Evolutionary conservation across 1,284 basidiomycete genomes (phyloP).

Genomic region (Irpex sp.): DNA sequence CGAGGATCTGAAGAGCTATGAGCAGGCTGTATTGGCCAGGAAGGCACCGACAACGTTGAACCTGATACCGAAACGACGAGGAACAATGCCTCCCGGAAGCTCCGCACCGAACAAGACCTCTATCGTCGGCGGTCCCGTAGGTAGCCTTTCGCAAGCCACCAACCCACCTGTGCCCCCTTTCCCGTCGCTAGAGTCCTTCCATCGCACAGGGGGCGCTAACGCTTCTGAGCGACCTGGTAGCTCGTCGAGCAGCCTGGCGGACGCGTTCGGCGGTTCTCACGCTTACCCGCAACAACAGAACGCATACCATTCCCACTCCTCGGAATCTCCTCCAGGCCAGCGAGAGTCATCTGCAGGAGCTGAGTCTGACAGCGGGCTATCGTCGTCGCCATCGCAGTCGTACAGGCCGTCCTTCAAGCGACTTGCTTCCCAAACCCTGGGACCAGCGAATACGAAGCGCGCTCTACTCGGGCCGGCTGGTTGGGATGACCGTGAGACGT

Average conservation of each 20-base stretch:
- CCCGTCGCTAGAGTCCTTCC: slow-evolving; percentile 19
- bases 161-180: background rate
- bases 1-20: slow-evolving; percentile 68
- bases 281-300: slow-evolving; percentile 1
- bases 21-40: slow-evolving; percentile 69
- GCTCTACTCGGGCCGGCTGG: slow-evolving; percentile 35
- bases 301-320: slow-evolving; percentile 9
- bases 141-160: slow-evolving; percentile 10
- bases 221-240: slow-evolving; percentile 29
- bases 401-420: slow-evolving; percentile 67
- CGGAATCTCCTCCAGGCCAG: slow-evolving; percentile 28
- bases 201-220: slow-evolving; percentile 8
- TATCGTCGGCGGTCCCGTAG: background rate
- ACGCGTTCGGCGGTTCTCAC: slow-evolving; percentile 28
- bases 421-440: slow-evolving; percentile 65
- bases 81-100: slow-evolving; percentile 19
- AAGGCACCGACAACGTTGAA: slow-evolving; percentile 54
- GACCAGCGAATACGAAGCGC: slow-evolving; percentile 53
- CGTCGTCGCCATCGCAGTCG: slow-evolving; percentile 20
- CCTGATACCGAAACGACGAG: slow-evolving; percentile 34
- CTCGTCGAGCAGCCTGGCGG: slow-evolving; percentile 33
- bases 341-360: slow-evolving; percentile 16
- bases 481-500: slow-evolving; percentile 27
- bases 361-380: slow-evolving; percentile 24
- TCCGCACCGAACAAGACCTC: background rate